These are phyloP conservation scores for Bothriochloa decipiens DNA, from an alignment of 176 grass and related monocot species.

Conservation along the genomic window DNA sequence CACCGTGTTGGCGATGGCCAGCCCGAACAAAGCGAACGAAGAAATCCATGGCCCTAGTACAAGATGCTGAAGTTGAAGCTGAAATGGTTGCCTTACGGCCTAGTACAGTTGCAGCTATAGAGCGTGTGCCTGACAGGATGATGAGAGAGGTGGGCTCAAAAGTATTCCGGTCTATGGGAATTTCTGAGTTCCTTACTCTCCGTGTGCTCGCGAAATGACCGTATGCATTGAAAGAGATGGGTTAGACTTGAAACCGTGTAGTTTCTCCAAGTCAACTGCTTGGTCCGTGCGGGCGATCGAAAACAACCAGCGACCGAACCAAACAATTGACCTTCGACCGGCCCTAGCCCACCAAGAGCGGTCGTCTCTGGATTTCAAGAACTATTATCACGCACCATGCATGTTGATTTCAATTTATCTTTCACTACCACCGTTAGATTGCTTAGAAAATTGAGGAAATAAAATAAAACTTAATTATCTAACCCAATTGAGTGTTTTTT, in stretches of 20 bases:
- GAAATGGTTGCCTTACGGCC: background rate
- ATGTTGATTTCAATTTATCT: background rate
- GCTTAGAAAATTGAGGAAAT: too few relatives aligned
- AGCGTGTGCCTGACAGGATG: background rate
- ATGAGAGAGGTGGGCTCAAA: background rate
- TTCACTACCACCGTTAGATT: too few relatives aligned
- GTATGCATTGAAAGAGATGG: background rate
- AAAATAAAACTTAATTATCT: too few relatives aligned
- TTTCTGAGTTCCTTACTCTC: background rate
- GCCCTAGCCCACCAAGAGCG: too few relatives aligned
- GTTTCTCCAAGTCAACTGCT: background rate
- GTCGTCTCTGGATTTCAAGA: too few relatives aligned
- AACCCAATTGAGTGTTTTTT: too few relatives aligned
- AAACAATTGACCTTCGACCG: too few relatives aligned
- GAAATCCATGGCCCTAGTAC: background rate
- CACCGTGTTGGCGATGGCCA: constrained; percentile 11
- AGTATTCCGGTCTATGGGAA: background rate
- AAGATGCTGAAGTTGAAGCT: background rate
- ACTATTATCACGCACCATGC: too few relatives aligned
- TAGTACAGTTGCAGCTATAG: background rate
- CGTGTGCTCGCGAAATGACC: background rate
- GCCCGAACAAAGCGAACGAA: background rate
- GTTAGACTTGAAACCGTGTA: background rate
- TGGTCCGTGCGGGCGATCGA: background rate
- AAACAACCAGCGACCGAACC: background rate